Percentiles rank a stretch among this genome's conserved stretches.
Conservation (phyloP, 2,329 filamentous ascomycete species). For the Acephala macrosclerotiorum region DNA sequence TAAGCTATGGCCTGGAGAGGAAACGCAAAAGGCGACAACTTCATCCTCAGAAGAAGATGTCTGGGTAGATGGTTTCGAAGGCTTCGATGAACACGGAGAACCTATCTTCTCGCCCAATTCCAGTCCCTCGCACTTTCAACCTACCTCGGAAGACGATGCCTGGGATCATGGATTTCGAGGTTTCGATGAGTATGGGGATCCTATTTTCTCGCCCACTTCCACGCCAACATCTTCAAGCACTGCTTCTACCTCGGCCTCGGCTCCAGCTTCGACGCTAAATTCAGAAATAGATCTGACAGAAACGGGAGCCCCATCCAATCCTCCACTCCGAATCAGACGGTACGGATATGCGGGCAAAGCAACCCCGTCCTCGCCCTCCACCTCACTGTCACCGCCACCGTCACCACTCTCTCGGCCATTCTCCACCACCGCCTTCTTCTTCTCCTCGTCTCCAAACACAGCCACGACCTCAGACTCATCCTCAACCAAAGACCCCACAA, state of each 20-base stretch:
- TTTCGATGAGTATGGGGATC: too few species aligned
- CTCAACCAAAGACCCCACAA: not conserved
- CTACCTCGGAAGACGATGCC: not conserved
- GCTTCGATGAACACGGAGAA: slow-evolving; percentile 2
- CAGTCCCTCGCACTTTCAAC: not conserved
- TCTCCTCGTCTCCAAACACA: too few species aligned
- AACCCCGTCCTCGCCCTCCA: not conserved
- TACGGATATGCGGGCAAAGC: not conserved
- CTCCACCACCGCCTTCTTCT: too few species aligned
- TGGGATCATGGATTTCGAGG: not conserved
- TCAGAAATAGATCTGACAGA: too few species aligned
- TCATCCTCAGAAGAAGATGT: not conserved
- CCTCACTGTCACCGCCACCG: not conserved
- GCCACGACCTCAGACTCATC: not conserved
- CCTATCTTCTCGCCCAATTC: not conserved
- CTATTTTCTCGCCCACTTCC: too few species aligned
- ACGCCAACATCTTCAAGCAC: too few species aligned
- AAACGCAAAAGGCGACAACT: not conserved
- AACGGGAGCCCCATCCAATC: too few species aligned
- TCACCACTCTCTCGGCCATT: too few species aligned
- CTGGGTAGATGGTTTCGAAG: slow-evolving; percentile 1
- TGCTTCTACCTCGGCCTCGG: too few species aligned
- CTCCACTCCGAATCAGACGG: too few species aligned
- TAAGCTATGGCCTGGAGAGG: slow-evolving; percentile 29
- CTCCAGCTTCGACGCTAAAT: too few species aligned